Base-by-base conservation (phyloP, 345 rosid genomes). In the Geranium brycei region DNA sequence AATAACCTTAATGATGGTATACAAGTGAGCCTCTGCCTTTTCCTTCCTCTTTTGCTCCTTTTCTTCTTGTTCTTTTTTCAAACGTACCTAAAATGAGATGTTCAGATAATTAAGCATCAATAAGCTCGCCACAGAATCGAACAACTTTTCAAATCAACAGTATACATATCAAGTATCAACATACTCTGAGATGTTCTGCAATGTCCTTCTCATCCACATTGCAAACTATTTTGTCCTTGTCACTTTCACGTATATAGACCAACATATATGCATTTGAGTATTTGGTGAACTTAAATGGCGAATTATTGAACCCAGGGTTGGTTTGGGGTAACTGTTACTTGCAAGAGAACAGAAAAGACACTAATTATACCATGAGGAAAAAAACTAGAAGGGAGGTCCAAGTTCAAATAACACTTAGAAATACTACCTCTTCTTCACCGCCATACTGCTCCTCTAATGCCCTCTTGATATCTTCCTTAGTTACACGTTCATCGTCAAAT, bases 231-330 rank as follows among this genome's bases (percentile, higher is more conserved):
- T 90, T 90, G 72, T 88, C 97, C 82, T 88, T 88, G 82, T 91
- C 99, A 67, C 88, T 88, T 69, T 93, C 97, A 63, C 99, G 95
- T 66, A 93, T 85, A 66, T 93, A 93, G 65, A 93, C 99, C 77
- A 93, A 91, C 99, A 93, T 93, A 78, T 93, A 93, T 19, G 99
- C 99, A 77, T 93, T 93, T 55, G 97, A 90, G 70, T 88, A 83
- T 74, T 93, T 90, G 53, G 97, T 88, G 77, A 86, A 90, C 69
- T 93, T 88, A 69, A 91, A 88, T 60, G 95, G 92, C 64, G 89
- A 79, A 73, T 84, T 90, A 75, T 90, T 90, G 77, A 93, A 93
- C 66, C 96, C 99, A 23, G 95, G 96, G 79, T 88, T 93, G 47
- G 86, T 83, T 77, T 86, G 96, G 2, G 86, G 97, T 64, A 93